Evolutionary conservation across 768 basidiomycete species (phyloP), one percentile per base, ranked within the genome.

Genomic region (Rickenella mellea): DNA sequence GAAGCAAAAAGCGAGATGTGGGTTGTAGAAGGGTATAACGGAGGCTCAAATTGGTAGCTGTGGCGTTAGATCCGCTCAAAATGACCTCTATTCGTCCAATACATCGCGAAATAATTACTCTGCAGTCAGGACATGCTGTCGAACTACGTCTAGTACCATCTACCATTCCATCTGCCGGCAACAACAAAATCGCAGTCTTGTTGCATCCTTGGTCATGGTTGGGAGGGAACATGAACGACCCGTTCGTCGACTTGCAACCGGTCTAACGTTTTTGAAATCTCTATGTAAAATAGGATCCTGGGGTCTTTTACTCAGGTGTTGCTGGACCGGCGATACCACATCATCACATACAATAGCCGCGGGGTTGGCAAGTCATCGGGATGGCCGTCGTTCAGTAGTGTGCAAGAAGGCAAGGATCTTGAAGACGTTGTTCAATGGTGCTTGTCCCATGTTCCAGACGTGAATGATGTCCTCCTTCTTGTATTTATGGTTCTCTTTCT

Each of bases 141-240:
- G 33, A 36, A 36, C 33, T 36, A 17, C 19, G 33, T 36, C 33
- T 36, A 10, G 15, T 9, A 22, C 33, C 33, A 19, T 22, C 33
- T 19, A 10, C 33, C 7, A 32, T n/a, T 32, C 30, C n/a, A 32
- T 19, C 20, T 33, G 14, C 32, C 15, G 33, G 24, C 19, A 9
- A 6, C 6, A 66, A 59, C 22, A 78, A 73, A 47, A 56, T 82
- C 5, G 85, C 78, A 0, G 60, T 90, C n/a, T 78, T 78, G 50
- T 63, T 84, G 9, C 87, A 90, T 50, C 88, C 88, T 5, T 90
- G 86, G 86, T 79, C 82, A n/a, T 77, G 85, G 71, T 68, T 89
- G 0, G 86, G 87, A 1, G 87, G 86, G 12, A 68, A 63, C 39
- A 84, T 80, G 76, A 56, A 78, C 48, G 85, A 90, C 51, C 73